Evolutionary conservation across 148 eudicot species (phyloP).

Genomic region (Nyssa sinensis): DNA sequence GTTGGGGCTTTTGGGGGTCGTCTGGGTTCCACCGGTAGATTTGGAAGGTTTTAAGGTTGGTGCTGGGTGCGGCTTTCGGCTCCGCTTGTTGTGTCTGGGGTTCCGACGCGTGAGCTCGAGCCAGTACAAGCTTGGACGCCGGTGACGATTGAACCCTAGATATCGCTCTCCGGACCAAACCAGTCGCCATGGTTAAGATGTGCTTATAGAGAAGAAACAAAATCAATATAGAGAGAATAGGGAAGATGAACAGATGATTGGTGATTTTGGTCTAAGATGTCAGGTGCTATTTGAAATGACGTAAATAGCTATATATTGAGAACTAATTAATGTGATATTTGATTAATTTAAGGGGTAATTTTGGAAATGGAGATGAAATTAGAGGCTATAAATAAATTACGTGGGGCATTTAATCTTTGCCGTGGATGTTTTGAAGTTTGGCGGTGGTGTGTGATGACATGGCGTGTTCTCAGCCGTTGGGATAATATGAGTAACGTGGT

Average conservation of each 20-base stretch:
- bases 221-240: too few species aligned
- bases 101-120: constrained; percentile 50
- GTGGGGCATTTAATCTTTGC: background rate
- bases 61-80: constrained; percentile 6
- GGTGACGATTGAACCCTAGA: constrained; percentile 27
- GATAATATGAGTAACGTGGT: constrained; percentile 9
- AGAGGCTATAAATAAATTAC: too few species aligned
- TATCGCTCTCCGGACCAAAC: constrained; percentile 47
- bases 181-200: constrained; percentile 39
- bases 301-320: too few species aligned
- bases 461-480: constrained; percentile 5
- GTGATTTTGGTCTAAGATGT: too few species aligned
- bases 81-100: constrained; percentile 16
- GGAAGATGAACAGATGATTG: too few species aligned
- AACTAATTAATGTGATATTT: too few species aligned
- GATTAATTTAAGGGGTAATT: background rate
- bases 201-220: background rate
- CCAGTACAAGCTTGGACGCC: constrained; percentile 23
- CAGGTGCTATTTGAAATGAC: too few species aligned
- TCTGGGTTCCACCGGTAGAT: constrained; percentile 95
- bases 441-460: background rate
- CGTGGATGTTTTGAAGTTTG: constrained; percentile 14
- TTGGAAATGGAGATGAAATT: background rate
- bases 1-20: constrained; percentile 58
- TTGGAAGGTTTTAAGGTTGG: constrained; percentile 59